These are phyloP conservation scores for Dichotomocladium elegans DNA, from an alignment of 371 early-diverging fungal genomes.

Conservation along the genomic window DNA sequence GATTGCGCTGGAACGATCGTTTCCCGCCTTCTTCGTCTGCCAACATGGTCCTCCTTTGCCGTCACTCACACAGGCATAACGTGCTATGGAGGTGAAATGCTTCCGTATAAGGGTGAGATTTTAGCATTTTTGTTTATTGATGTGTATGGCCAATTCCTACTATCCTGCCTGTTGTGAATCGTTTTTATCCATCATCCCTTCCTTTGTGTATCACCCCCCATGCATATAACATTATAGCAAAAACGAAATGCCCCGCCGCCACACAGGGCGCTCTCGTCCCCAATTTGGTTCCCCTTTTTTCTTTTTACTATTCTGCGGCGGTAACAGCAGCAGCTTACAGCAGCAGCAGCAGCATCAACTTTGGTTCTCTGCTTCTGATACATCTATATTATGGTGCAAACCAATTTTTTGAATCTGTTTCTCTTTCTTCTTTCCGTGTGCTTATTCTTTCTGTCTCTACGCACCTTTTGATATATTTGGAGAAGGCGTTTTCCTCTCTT, in stretches of 20 bases:
- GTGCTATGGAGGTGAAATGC: background rate
- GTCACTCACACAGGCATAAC: background rate
- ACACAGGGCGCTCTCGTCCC: background rate
- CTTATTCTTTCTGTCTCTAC: background rate
- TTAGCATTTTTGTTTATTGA: background rate
- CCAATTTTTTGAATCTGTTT: background rate
- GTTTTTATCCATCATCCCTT: background rate
- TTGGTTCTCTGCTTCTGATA: background rate
- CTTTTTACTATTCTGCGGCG: background rate
- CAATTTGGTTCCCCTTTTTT: background rate
- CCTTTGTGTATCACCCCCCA: background rate
- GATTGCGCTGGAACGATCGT: no score
- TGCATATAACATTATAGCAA: background rate
- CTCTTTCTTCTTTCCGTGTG: background rate
- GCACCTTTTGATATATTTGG: slow-evolving; percentile 8
- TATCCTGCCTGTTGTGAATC: background rate
- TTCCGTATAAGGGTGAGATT: no score
- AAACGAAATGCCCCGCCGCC: background rate
- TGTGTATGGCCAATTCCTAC: background rate
- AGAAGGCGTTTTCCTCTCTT: slow-evolving; percentile 1
- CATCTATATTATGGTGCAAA: background rate
- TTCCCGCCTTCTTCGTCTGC: no score
- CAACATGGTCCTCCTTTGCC: no score
- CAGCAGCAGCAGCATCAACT: background rate
- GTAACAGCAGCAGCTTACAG: background rate